Percentiles rank a stretch among this genome's conserved stretches.
phyloP scores from a whole-genome alignment of 768 basidiomycete genomes.

The Suillus clintonianus region DNA sequence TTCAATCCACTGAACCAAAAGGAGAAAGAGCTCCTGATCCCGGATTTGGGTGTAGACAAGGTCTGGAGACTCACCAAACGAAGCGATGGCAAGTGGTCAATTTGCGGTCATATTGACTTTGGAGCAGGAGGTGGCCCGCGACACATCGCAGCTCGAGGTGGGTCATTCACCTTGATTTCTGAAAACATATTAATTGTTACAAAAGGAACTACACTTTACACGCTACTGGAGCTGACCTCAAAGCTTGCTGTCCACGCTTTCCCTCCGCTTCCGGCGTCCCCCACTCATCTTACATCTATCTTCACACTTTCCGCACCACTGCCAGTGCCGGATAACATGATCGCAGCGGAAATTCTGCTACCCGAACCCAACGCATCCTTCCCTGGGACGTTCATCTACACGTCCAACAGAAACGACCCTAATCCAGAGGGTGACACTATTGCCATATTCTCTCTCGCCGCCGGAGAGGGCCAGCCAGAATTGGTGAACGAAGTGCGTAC shows the following conservation, averaged over 20 bases:
- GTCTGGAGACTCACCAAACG: constrained; percentile 57
- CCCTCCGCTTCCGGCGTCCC: constrained; percentile 41
- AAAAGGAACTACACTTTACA: constrained; percentile 64
- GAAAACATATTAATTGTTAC: not conserved
- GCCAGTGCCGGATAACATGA: constrained; percentile 50
- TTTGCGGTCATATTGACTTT: constrained; percentile 49
- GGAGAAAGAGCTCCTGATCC: constrained; percentile 62
- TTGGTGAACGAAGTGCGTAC: constrained; percentile 66
- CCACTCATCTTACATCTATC: constrained; percentile 40
- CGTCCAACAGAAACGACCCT: constrained; percentile 76
- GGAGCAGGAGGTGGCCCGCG: constrained; percentile 68
- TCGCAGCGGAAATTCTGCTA: constrained; percentile 71
- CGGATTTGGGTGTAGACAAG: constrained; percentile 76
- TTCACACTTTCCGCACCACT: constrained; percentile 50
- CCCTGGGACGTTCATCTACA: constrained; percentile 62
- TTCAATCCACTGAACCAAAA: constrained; percentile 41
- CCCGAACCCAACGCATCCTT: constrained; percentile 53
- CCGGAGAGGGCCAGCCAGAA: constrained; percentile 43
- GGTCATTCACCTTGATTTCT: constrained; percentile 16
- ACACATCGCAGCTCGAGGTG: constrained; percentile 67
- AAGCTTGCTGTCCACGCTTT: constrained; percentile 57
- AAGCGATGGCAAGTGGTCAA: constrained; percentile 46
- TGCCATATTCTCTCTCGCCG: constrained; percentile 61
- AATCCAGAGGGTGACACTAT: constrained; percentile 71
- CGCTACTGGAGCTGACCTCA: constrained; percentile 66